These are phyloP conservation scores for Obelidium mucronatum DNA, from an alignment of 192 early-diverging fungal genomes.

Conservation along the genomic window DNA sequence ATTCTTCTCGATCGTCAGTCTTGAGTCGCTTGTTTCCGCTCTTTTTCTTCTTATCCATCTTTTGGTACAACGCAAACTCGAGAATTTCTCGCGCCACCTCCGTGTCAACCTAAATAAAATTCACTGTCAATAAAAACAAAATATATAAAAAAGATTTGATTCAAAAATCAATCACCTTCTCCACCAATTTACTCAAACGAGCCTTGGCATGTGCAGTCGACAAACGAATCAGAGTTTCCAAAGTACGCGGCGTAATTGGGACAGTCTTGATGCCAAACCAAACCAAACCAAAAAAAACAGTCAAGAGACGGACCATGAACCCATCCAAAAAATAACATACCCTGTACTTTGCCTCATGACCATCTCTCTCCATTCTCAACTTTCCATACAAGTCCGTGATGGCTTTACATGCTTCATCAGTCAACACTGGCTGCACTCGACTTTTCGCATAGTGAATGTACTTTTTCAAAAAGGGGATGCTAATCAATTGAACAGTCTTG, in stretches of 20 bases:
- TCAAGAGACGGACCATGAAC: no score
- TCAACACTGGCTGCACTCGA: constrained; percentile 83
- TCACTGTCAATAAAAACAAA: no score
- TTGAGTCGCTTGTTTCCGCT: constrained; percentile 29
- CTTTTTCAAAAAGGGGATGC: constrained; percentile 90
- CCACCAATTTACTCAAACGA: constrained; percentile 81
- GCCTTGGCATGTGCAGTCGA: constrained; percentile 96
- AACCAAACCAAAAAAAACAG: background rate
- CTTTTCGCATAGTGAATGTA: constrained; percentile 94
- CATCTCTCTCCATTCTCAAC: constrained; percentile 79
- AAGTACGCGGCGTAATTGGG: constrained; percentile 97
- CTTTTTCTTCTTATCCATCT: constrained; percentile 66
- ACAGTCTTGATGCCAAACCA: constrained; percentile 65
- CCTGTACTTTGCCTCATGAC: constrained; percentile 72
- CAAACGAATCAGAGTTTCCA: constrained; percentile 97
- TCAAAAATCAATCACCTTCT: constrained; percentile 52
- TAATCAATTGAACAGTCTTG: constrained; percentile 69
- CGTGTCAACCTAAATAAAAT: constrained; percentile 70
- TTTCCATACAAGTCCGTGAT: constrained; percentile 84
- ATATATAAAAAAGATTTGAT: background rate
- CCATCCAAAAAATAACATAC: constrained; percentile 40
- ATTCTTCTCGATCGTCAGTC: constrained; percentile 31
- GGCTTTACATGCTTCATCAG: constrained; percentile 80
- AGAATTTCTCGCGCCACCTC: constrained; percentile 82
- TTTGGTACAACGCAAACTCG: constrained; percentile 91